These are phyloP conservation scores for Microsporum ferrugineum DNA, from an alignment of 2,329 filamentous ascomycete species.

Conservation along the genomic window DNA sequence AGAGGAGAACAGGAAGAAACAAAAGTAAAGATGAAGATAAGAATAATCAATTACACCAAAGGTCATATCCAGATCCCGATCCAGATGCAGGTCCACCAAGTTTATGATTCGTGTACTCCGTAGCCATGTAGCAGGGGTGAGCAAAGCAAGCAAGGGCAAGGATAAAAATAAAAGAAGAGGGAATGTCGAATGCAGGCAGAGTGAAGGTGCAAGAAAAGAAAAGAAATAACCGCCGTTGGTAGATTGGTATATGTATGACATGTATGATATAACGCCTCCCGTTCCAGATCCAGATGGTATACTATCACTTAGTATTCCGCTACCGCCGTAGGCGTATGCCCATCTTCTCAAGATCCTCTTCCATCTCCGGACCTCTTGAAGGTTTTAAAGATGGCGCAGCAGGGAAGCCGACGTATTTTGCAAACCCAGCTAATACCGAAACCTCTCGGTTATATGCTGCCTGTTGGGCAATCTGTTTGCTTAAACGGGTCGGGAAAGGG, in stretches of 20 bases:
- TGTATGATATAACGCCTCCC: not conserved
- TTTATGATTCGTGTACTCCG: not conserved
- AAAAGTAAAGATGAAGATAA: not conserved
- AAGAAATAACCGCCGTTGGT: not conserved
- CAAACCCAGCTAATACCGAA: constrained; percentile 76
- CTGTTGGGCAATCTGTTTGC: constrained; percentile 71
- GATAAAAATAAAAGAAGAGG: not conserved
- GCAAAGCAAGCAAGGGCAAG: not conserved
- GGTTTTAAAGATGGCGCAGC: constrained; percentile 76
- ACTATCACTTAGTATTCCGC: not conserved
- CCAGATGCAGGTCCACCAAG: constrained; percentile 3
- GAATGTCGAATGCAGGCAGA: not conserved
- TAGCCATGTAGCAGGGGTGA: not conserved
- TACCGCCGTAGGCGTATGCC: constrained; percentile 44
- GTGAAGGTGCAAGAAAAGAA: not conserved
- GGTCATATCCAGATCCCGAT: not conserved
- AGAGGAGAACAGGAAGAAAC: not conserved
- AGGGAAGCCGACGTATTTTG: constrained; percentile 92
- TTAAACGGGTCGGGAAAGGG: constrained; percentile 63
- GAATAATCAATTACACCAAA: not conserved
- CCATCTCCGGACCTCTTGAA: constrained; percentile 60
- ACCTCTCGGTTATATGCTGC: constrained; percentile 92
- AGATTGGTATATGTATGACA: not conserved
- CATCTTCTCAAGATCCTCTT: constrained; percentile 82
- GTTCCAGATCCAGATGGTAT: not conserved